Evolutionary conservation across 371 early-diverging fungal genomes (phyloP).

Genomic region (Choanephora cucurbitarum): DNA sequence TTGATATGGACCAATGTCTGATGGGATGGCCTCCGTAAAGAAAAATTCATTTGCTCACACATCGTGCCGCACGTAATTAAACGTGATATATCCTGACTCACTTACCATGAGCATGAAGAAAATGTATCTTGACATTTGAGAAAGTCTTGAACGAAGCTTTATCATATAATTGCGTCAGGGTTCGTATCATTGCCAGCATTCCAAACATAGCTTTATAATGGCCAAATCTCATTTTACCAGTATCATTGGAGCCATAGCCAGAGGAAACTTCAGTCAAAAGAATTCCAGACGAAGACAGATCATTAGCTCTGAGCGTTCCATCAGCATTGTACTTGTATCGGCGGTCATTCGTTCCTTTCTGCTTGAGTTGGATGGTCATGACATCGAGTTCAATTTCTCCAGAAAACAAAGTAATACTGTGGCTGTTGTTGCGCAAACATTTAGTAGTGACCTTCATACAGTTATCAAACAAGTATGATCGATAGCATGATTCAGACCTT

Average conservation of each 20-base stretch:
- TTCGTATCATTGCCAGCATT: conserved; percentile 32
- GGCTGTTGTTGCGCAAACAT: conserved; percentile 20
- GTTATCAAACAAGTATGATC: conserved; percentile 27
- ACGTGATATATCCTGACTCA: conserved; percentile 24
- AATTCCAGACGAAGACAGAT: conserved; percentile 23
- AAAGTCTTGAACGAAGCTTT: conserved; percentile 31
- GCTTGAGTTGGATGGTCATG: conserved; percentile 24
- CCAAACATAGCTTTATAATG: conserved; percentile 36
- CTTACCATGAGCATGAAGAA: conserved; percentile 33
- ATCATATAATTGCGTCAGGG: conserved; percentile 25
- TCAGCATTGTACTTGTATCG: conserved; percentile 28
- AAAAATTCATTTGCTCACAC: conserved; percentile 20
- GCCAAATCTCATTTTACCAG: conserved; percentile 25
- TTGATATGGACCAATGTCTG: conserved; percentile 36
- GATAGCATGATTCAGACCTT: conserved; percentile 30
- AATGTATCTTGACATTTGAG: conserved; percentile 27
- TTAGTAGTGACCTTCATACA: conserved; percentile 25
- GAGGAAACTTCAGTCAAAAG: conserved; percentile 27
- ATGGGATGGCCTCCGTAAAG: conserved; percentile 25
- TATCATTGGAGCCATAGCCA: conserved; percentile 19
- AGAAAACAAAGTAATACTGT: conserved; percentile 26
- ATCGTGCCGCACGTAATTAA: conserved; percentile 10
- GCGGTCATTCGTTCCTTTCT: conserved; percentile 25
- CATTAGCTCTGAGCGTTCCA: conserved; percentile 19
- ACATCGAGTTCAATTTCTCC: conserved; percentile 30